Conservation (phyloP, 2,329 filamentous ascomycete genomes). For the Beauveria sp. region DNA sequence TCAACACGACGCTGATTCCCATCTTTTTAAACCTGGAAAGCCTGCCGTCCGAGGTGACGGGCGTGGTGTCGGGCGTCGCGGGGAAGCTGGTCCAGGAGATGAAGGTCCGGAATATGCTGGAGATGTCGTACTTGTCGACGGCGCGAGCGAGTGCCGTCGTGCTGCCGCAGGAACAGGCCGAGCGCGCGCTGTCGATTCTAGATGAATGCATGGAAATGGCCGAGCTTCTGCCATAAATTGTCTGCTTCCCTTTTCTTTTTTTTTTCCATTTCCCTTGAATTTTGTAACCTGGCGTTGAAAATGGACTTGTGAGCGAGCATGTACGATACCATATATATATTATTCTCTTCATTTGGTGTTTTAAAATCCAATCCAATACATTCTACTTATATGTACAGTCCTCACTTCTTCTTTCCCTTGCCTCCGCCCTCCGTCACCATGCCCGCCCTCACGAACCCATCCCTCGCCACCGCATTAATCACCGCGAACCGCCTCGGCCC, state of each 20-base stretch:
- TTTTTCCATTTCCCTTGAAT: neutral
- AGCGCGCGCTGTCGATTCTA: conserved; percentile 66
- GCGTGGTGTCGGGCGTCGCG: conserved; percentile 91
- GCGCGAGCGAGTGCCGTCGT: conserved; percentile 86
- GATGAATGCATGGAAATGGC: conserved; percentile 27
- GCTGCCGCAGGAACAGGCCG: conserved; percentile 65
- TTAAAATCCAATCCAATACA: too few species aligned
- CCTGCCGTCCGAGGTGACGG: conserved; percentile 79
- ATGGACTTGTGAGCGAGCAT: neutral
- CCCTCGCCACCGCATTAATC: conserved; percentile 80
- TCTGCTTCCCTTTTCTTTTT: neutral
- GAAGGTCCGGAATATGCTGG: conserved; percentile 48
- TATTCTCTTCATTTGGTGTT: too few species aligned
- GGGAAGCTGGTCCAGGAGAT: conserved; percentile 72
- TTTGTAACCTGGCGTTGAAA: neutral
- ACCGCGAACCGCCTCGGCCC: conserved; percentile 85
- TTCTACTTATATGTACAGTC: conserved; percentile 10
- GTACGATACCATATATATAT: conserved; percentile 18
- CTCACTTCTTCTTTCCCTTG: conserved; percentile 36
- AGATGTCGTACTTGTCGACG: conserved; percentile 87
- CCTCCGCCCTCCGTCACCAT: conserved; percentile 47
- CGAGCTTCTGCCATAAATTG: conserved; percentile 11
- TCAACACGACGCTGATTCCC: conserved; percentile 65
- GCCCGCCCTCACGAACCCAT: conserved; percentile 72
- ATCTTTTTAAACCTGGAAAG: conserved; percentile 81